Evolutionary conservation across 2,329 filamentous ascomycete genomes (phyloP).

Genomic region (Colletotrichum sp.): DNA sequence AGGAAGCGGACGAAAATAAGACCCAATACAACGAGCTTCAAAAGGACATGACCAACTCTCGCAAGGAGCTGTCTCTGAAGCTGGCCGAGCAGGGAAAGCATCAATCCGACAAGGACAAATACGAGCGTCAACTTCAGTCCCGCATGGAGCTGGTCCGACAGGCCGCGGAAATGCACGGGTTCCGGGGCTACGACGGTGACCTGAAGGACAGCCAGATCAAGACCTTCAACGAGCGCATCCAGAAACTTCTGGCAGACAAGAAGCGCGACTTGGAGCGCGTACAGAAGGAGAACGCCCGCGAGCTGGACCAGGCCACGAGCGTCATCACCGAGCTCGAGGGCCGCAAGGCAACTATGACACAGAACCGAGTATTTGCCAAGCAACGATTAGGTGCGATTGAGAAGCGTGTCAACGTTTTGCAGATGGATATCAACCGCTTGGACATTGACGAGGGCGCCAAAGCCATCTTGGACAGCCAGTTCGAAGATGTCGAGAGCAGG

Average conservation of each 20-base stretch:
- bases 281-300: constrained; percentile 75
- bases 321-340: constrained; percentile 77
- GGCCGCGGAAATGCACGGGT: constrained; percentile 75
- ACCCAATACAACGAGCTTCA: constrained; percentile 71
- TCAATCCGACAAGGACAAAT: constrained; percentile 85
- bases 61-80: constrained; percentile 55
- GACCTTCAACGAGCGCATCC: constrained; percentile 79
- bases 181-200: constrained; percentile 84
- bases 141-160: constrained; percentile 79
- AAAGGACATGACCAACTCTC: constrained; percentile 46
- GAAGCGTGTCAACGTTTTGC: constrained; percentile 68
- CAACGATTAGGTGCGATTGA: constrained; percentile 78
- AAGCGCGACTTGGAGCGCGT: constrained; percentile 77
- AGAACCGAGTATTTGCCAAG: constrained; percentile 76
- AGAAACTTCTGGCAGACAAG: constrained; percentile 78
- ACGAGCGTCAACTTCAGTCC: constrained; percentile 77
- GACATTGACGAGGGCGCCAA: constrained; percentile 86
- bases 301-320: constrained; percentile 74
- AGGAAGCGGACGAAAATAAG: constrained; percentile 68
- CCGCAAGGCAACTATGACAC: constrained; percentile 72
- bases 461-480: constrained; percentile 75
- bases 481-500: constrained; percentile 70
- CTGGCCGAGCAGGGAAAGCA: constrained; percentile 75
- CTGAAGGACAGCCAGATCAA: constrained; percentile 75
- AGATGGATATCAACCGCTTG: constrained; percentile 74